phyloP scores from a whole-genome alignment of 2,329 filamentous ascomycete genomes.

The Sphaerulina musiva region DNA sequence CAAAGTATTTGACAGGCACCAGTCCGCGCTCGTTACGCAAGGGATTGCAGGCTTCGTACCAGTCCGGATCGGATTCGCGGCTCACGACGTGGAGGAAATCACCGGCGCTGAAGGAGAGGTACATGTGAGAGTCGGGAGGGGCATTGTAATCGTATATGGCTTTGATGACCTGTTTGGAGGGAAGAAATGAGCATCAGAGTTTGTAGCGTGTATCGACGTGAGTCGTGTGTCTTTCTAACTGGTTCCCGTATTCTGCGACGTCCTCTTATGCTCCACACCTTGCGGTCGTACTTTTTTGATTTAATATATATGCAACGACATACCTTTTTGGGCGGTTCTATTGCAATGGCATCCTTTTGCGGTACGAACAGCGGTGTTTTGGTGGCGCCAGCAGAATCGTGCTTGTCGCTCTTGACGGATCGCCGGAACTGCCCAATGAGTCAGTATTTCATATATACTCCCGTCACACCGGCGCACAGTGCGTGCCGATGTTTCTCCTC shows the following conservation, averaged over 20 bases:
- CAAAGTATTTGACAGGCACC: conserved; percentile 90
- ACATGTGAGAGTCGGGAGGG: conserved; percentile 48
- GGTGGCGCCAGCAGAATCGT: conserved; percentile 40
- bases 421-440: conserved; percentile 54
- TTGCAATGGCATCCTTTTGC: conserved; percentile 79
- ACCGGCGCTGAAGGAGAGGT: conserved; percentile 86
- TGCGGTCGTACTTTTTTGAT: too few relatives aligned
- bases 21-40: conserved; percentile 81
- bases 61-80: conserved; percentile 86
- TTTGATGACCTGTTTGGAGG: conserved; percentile 70
- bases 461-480: conserved; percentile 19
- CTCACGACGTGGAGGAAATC: conserved; percentile 98
- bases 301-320: conserved; percentile 18
- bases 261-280: neutral
- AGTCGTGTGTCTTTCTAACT: neutral
- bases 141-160: conserved; percentile 90
- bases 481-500: neutral
- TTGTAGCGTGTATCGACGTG: conserved; percentile 3
- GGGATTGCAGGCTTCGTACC: conserved; percentile 98
- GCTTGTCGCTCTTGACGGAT: conserved; percentile 86
- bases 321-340: conserved; percentile 90
- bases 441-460: conserved; percentile 4
- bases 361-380: conserved; percentile 60
- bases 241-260: neutral
- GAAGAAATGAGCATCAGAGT: conserved; percentile 10